phyloP scores from a whole-genome alignment of 768 basidiomycete species.

The Paxillus involutus region DNA sequence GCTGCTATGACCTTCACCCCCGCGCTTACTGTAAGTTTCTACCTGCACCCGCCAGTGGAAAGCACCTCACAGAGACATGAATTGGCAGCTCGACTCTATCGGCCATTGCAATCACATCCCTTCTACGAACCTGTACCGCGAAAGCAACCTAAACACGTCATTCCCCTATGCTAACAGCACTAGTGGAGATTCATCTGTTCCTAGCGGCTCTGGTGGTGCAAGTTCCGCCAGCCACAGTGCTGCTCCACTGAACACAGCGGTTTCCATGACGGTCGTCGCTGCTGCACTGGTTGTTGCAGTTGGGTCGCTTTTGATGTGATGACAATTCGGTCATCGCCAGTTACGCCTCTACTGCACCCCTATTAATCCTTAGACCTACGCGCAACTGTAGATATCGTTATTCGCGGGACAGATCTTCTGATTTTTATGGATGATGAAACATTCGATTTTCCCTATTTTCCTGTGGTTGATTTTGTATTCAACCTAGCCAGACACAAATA shows the following conservation, averaged over 20 bases:
- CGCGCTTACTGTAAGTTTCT: conserved; percentile 53
- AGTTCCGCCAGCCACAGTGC: conserved; percentile 2
- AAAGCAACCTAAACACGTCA: conserved; percentile 71
- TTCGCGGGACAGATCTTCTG: conserved; percentile 12
- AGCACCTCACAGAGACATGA: neutral
- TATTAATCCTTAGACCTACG: conserved; percentile 22
- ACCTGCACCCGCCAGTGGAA: neutral
- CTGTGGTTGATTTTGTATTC: conserved; percentile 12
- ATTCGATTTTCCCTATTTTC: neutral
- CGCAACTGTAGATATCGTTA: conserved; percentile 20
- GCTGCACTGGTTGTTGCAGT: conserved; percentile 13
- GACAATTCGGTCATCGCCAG: neutral
- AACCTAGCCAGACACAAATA: neutral
- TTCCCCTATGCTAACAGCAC: conserved; percentile 55
- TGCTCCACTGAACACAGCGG: conserved; percentile 11
- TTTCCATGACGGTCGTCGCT: conserved; percentile 12
- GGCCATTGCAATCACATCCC: conserved; percentile 72
- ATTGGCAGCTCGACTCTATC: conserved; percentile 63
- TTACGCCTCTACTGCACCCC: conserved; percentile 9
- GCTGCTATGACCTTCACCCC: conserved; percentile 69
- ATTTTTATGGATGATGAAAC: conserved; percentile 9
- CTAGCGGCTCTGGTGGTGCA: conserved; percentile 7
- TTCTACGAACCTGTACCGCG: conserved; percentile 72
- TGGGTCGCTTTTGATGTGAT: conserved; percentile 17
- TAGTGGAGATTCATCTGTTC: conserved; percentile 7